Conservation (phyloP, 805 yeast genomes). For the Phaffomyces thermotolerans region DNA sequence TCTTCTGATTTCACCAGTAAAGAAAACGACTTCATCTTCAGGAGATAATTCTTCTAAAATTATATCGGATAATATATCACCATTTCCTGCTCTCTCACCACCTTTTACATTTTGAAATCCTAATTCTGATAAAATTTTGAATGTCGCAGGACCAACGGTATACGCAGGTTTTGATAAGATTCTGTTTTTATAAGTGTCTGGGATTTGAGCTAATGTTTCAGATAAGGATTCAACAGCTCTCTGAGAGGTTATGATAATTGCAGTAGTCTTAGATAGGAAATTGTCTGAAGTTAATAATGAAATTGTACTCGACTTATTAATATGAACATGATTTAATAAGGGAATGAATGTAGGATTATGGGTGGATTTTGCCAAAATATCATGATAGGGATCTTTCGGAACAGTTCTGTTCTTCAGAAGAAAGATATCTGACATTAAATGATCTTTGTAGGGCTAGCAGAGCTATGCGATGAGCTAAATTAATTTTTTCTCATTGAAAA, state of each 20-base stretch:
- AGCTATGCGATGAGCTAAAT: no score
- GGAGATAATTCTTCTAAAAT: conserved; percentile 32
- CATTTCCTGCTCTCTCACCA: conserved; percentile 76
- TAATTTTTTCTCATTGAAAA: no score
- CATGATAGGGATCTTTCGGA: conserved; percentile 62
- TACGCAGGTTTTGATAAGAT: conserved; percentile 51
- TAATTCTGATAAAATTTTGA: conserved; percentile 41
- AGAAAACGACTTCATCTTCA: conserved; percentile 45
- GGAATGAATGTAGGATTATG: conserved; percentile 59
- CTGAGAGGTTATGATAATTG: conserved; percentile 79
- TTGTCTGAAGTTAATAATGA: conserved; percentile 35
- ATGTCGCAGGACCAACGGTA: conserved; percentile 92
- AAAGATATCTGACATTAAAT: conserved; percentile 28
- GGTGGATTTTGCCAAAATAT: conserved; percentile 29
- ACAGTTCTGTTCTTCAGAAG: conserved; percentile 66
- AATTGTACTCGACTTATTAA: conserved; percentile 39
- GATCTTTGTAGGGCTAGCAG: neutral
- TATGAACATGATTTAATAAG: conserved; percentile 56
- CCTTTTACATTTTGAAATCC: conserved; percentile 72
- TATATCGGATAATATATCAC: conserved; percentile 56
- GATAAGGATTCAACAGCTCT: conserved; percentile 81
- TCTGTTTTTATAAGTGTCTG: conserved; percentile 11
- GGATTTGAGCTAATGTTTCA: conserved; percentile 28
- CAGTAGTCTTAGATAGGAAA: conserved; percentile 35
- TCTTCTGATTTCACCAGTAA: conserved; percentile 81